Evolutionary conservation across 2,329 filamentous ascomycete genomes (phyloP).

Genomic region (Ophiocordyceps polyrhachis-furcata): DNA sequence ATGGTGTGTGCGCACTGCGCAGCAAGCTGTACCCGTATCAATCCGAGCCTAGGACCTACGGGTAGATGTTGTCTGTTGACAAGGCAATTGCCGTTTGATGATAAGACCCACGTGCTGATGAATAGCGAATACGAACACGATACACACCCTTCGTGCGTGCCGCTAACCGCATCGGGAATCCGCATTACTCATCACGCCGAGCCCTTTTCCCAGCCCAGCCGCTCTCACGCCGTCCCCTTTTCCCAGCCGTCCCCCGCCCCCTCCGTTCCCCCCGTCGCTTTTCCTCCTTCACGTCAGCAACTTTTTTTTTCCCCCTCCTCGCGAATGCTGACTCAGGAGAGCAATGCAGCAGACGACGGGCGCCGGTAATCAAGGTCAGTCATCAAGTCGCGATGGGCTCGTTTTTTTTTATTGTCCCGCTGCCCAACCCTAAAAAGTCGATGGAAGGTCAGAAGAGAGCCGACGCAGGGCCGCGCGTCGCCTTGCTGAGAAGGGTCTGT

Average conservation of each 20-base stretch:
- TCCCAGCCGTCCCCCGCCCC: background rate
- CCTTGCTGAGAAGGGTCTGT: background rate
- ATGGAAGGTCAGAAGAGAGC: background rate
- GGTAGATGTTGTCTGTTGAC: too few species aligned
- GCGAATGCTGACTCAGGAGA: conserved; percentile 8
- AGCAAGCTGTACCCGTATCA: too few species aligned
- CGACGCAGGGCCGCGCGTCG: background rate
- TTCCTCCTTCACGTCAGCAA: conserved; percentile 8
- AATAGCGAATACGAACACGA: background rate
- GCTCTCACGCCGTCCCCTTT: background rate
- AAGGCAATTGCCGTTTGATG: too few species aligned
- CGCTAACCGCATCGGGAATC: background rate
- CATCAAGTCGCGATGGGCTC: background rate
- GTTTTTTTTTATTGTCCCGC: background rate
- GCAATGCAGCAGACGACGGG: conserved; percentile 7
- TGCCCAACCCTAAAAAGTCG: background rate
- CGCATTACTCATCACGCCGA: background rate
- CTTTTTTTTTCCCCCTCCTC: conserved; percentile 5
- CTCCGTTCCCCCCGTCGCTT: conserved; percentile 2
- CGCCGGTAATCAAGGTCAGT: conserved; percentile 7
- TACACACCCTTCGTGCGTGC: background rate
- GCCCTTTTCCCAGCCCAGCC: too few species aligned
- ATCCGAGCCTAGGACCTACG: too few species aligned
- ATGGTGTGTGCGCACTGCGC: too few species aligned
- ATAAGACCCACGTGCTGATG: too few species aligned